These are phyloP conservation scores for Strigomonas galati DNA, from an alignment of 208 protist species.

Conservation along the genomic window DNA sequence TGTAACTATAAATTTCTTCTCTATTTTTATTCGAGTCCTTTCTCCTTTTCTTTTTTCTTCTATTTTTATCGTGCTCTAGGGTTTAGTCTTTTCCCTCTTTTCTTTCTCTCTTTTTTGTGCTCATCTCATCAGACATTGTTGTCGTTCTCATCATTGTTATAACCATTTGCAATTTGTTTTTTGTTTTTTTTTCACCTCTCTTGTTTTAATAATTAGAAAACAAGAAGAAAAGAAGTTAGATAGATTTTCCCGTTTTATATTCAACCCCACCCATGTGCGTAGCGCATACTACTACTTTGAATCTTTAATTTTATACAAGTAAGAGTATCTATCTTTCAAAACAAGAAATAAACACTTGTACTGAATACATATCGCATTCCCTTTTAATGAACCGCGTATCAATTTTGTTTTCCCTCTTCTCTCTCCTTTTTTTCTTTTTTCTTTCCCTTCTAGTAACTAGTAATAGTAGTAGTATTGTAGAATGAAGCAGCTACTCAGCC, in stretches of 20 bases:
- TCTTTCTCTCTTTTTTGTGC: constrained; percentile 12
- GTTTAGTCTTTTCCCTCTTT: neutral
- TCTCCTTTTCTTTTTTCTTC: constrained; percentile 9
- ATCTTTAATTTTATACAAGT: neutral
- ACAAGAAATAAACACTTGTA: neutral
- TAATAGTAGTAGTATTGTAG: constrained; percentile 2
- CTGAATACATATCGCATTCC: neutral
- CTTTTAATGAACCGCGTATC: too few relatives aligned
- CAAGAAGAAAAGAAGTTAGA: too few relatives aligned
- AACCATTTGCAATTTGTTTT: neutral
- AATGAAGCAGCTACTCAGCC: constrained; percentile 85
- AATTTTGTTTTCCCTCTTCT: neutral
- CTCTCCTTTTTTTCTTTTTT: constrained; percentile 12
- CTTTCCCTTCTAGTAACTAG: neutral
- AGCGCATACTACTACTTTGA: neutral
- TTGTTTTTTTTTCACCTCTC: neutral
- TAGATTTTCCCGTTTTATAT: too few relatives aligned
- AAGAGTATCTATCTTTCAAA: neutral
- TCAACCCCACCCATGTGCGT: too few relatives aligned
- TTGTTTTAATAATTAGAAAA: neutral
- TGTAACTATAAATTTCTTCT: constrained; percentile 6
- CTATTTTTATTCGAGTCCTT: neutral
- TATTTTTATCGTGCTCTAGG: neutral
- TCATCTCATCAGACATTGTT: neutral
- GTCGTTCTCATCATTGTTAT: neutral